Percentiles rank a stretch among this genome's conserved stretches.
phyloP scores from a whole-genome alignment of 2,329 filamentous ascomycete species.

The Aspergillus carbonarius region DNA sequence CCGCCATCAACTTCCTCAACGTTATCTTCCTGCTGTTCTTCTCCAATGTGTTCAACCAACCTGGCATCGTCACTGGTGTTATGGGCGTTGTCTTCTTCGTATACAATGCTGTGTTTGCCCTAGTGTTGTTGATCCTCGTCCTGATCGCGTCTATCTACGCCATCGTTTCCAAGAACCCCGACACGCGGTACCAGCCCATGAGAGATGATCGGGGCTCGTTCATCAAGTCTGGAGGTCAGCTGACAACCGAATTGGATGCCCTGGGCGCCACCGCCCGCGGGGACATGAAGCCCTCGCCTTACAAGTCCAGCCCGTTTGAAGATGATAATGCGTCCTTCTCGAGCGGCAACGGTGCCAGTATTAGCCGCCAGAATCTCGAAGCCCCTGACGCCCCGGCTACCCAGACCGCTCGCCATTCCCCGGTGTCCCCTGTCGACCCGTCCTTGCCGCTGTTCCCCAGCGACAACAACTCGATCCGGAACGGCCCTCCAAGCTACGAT shows the following conservation, averaged over 20 bases:
- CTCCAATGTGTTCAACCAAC: constrained; percentile 80
- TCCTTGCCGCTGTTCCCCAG: constrained; percentile 50
- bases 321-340: constrained; percentile 71
- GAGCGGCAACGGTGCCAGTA: constrained; percentile 49
- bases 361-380: constrained; percentile 50
- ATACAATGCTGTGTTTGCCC: constrained; percentile 77
- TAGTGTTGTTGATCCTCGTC: constrained; percentile 80
- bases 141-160: constrained; percentile 74
- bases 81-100: constrained; percentile 89
- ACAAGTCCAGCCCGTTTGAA: constrained; percentile 62
- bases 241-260: constrained; percentile 86
- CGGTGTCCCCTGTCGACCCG: constrained; percentile 50
- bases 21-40: constrained; percentile 87
- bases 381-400: constrained; percentile 29
- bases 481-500: constrained; percentile 42
- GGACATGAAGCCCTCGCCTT: constrained; percentile 64
- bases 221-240: constrained; percentile 90
- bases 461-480: constrained; percentile 38
- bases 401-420: constrained; percentile 37
- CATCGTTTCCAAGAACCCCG: constrained; percentile 88
- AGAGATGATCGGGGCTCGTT: constrained; percentile 93
- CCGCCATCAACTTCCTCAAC: constrained; percentile 85
- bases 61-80: constrained; percentile 77
- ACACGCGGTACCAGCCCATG: constrained; percentile 95
- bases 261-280: constrained; percentile 85